phyloP scores from a whole-genome alignment of 805 yeast species.

The Nakazawaea populi region DNA sequence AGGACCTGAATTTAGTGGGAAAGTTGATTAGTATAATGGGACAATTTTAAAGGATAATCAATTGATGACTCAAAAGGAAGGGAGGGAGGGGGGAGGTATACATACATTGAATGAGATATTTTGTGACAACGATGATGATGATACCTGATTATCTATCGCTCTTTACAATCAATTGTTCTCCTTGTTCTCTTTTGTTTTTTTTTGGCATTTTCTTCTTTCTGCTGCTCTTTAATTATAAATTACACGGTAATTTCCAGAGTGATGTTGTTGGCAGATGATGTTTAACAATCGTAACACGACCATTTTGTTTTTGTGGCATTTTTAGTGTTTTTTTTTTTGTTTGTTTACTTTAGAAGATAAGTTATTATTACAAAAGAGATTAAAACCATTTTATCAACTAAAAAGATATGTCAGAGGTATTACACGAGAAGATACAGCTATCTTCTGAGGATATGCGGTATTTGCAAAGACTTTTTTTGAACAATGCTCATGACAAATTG shows the following conservation, averaged over 20 bases:
- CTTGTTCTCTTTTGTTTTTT: no score
- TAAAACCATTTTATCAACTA: not conserved
- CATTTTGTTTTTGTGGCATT: not conserved
- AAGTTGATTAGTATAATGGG: no score
- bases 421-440: constrained; percentile 39
- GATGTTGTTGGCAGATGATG: no score
- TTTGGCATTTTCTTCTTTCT: no score
- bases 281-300: not conserved
- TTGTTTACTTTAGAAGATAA: not conserved
- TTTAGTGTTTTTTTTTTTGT: not conserved
- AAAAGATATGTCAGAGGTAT: constrained; percentile 14
- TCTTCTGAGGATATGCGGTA: constrained; percentile 46
- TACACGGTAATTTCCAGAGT: no score
- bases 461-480: constrained; percentile 37
- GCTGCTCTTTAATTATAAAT: not conserved
- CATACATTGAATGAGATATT: no score
- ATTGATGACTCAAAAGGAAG: no score
- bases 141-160: not conserved
- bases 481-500: constrained; percentile 37
- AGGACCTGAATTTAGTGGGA: not conserved
- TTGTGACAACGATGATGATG: no score
- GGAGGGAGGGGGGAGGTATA: no score
- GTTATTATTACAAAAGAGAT: not conserved
- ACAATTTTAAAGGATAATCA: no score
- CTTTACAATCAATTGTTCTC: no score